Evolutionary conservation across 495 filamentous ascomycete genomes (phyloP), one percentile per base, ranked within the genome.

Genomic region (Aspergillus avenaceus): DNA sequence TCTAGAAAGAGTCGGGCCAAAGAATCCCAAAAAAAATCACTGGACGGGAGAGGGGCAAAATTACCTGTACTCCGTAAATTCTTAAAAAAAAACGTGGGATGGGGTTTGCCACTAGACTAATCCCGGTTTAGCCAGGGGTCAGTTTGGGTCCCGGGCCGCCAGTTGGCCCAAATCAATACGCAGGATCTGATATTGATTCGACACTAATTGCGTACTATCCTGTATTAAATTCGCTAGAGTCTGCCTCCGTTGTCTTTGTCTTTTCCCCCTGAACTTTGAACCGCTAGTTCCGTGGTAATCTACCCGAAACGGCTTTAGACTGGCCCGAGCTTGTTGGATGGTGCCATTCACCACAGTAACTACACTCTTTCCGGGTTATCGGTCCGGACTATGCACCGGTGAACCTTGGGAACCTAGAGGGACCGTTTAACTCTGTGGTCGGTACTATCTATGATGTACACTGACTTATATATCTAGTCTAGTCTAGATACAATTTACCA

Each of bases 41-140:
- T 36, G 32, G 8, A 36, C 32, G 3, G 12, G 18, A 16, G n/a
- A 16, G 32, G 32, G 32, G 13, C n/a, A n/a, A n/a, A n/a, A n/a
- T n/a, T n/a, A n/a, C n/a, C n/a, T n/a, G n/a, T n/a, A n/a, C n/a
- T n/a, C n/a, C n/a, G n/a, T n/a, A n/a, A n/a, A n/a, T n/a, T n/a
- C n/a, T n/a, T n/a, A n/a, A 7, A 36, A 36, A 36, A 31, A 37
- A 49, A 49, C 47, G 47, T 49, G 47, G 47, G 34, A 27, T 48
- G 46, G 34, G 46, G 34, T 36, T 41, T 18, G 36, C 36, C 6
- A 9, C 23, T 18, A 26, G 14, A 2, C 21, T 23, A 22, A 9
- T 38, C 27, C 1, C n/a, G 19, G 46, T 41, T 36, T 49, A 49
- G 46, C 46, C 46, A 49, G 46, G 46, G 47, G 36, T 41, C 14